Evolutionary conservation across 225 moss, liverwort and hornwort genomes (phyloP).

Genomic region (Ulota crispa): DNA sequence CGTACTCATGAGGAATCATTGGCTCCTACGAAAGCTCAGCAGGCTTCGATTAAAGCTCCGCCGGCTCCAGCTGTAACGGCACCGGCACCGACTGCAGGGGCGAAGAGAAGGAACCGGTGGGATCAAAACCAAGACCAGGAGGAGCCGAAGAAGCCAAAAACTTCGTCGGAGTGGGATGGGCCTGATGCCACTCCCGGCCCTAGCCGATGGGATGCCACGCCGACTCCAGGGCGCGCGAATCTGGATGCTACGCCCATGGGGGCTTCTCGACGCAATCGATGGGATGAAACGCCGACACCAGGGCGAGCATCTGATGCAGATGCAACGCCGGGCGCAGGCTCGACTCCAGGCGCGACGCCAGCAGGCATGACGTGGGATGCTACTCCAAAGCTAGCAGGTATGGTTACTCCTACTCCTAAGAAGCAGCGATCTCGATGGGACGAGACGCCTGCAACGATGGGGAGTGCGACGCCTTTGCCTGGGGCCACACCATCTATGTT

Average conservation of each 20-base stretch:
- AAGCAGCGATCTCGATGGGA: slow-evolving; percentile 99
- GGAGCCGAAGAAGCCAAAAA: slow-evolving; percentile 83
- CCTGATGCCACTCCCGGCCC: slow-evolving; percentile 95
- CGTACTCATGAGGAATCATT: slow-evolving; percentile 70
- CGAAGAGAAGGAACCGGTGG: slow-evolving; percentile 95
- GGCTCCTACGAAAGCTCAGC: slow-evolving; percentile 70
- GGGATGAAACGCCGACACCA: slow-evolving; percentile 99
- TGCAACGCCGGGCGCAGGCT: slow-evolving; percentile 91
- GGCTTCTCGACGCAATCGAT: slow-evolving; percentile 84
- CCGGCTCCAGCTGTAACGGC: slow-evolving; percentile 32
- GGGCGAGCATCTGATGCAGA: slow-evolving; percentile 90
- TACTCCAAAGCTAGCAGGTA: slow-evolving; percentile 86
- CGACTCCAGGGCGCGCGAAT: slow-evolving; percentile 81
- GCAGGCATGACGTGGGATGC: slow-evolving; percentile 99
- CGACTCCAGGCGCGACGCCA: slow-evolving; percentile 91
- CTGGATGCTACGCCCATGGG: slow-evolving; percentile 86
- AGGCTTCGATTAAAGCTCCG: slow-evolving; percentile 33
- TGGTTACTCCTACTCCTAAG: slow-evolving; percentile 98
- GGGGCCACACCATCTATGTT: slow-evolving; percentile 94
- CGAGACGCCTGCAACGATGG: slow-evolving; percentile 98
- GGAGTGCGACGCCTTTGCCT: slow-evolving; percentile 90
- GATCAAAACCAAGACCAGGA: slow-evolving; percentile 87
- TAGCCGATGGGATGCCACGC: slow-evolving; percentile 97
- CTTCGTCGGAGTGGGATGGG: slow-evolving; percentile 91
- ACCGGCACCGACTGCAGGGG: slow-evolving; percentile 50